Evolutionary conservation across 2,329 filamentous ascomycete genomes (phyloP).

Genomic region (Blumeria hordei): DNA sequence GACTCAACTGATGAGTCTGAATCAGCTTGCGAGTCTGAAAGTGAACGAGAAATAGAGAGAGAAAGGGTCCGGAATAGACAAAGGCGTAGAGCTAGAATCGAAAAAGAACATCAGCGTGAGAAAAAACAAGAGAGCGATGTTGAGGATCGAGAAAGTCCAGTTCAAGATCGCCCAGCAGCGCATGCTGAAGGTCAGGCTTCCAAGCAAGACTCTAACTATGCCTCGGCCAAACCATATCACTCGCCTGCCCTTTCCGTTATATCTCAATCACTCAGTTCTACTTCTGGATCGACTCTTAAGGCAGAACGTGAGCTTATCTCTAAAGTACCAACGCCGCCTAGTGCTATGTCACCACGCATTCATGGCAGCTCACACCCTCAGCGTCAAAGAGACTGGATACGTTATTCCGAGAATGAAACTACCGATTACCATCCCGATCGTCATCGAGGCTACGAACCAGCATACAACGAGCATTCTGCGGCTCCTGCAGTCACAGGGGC

Average conservation of each 20-base stretch:
- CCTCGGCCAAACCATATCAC: neutral
- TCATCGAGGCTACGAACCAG: neutral
- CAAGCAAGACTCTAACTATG: no score
- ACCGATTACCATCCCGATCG: neutral
- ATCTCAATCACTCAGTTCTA: neutral
- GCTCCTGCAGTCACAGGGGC: neutral
- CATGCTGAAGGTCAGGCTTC: no score
- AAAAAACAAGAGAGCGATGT: neutral
- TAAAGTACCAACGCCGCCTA: constrained; percentile 1
- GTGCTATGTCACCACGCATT: neutral
- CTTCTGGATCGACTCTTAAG: neutral
- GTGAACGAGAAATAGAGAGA: constrained; percentile 1
- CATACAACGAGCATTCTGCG: neutral
- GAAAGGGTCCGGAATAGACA: neutral
- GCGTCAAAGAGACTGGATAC: neutral
- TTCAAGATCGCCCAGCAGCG: neutral
- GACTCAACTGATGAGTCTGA: neutral
- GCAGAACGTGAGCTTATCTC: neutral
- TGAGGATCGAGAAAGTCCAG: neutral
- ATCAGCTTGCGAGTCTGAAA: neutral
- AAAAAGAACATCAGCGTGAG: neutral
- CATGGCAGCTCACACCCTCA: neutral
- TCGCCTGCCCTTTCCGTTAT: neutral
- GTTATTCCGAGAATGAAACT: neutral
- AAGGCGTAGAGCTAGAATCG: neutral